A percentile compares a stretch with the other conserved stretches of the same genome.
Conservation (phyloP, 805 yeast genomes). For the Candida lessepsii region DNA sequence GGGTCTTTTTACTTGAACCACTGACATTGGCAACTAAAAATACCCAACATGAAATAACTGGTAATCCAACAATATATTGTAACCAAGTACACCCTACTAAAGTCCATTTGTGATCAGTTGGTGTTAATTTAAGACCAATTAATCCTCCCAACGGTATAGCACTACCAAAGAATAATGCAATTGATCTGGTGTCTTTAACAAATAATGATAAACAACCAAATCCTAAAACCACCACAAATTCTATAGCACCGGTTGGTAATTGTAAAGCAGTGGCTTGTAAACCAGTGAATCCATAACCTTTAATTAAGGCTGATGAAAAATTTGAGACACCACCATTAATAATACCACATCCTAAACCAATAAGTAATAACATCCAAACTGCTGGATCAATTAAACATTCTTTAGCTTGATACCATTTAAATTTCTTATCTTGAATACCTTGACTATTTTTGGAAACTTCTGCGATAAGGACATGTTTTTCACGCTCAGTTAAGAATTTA, state of each 20-base stretch:
- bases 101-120: constrained; percentile 22
- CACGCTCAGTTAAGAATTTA: constrained; percentile 31
- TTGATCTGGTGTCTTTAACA: constrained; percentile 18
- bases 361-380: constrained; percentile 20
- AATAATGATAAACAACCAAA: constrained; percentile 25
- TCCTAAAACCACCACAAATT: constrained; percentile 24
- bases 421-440: constrained; percentile 25
- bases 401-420: constrained; percentile 19
- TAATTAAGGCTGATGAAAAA: constrained; percentile 26
- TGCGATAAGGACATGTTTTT: constrained; percentile 23
- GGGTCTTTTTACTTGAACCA: constrained; percentile 25
- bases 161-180: constrained; percentile 18
- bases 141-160: constrained; percentile 26
- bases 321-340: constrained; percentile 28
- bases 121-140: constrained; percentile 23
- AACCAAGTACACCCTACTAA: constrained; percentile 31
- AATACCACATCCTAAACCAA: constrained; percentile 31
- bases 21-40: constrained; percentile 22
- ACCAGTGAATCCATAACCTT: constrained; percentile 32
- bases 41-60: constrained; percentile 28
- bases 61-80: constrained; percentile 30
- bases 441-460: constrained; percentile 22
- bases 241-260: constrained; percentile 27
- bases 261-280: constrained; percentile 27
- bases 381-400: constrained; percentile 23